Evolutionary conservation across 805 yeast genomes (phyloP).

Genomic region (Lipomyces chichibuensis): DNA sequence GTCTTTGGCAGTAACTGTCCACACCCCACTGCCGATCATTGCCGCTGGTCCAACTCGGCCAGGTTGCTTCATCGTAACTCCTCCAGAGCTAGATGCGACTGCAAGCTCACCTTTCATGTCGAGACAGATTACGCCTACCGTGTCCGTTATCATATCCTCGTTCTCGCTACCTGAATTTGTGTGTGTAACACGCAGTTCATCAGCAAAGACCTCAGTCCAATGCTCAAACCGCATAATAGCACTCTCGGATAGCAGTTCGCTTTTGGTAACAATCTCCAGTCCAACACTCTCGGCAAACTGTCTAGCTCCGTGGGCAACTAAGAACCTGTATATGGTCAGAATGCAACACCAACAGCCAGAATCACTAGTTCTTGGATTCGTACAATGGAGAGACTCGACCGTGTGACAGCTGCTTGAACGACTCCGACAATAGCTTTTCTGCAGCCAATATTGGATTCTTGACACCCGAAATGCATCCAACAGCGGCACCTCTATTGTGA

Average conservation of each 20-base stretch:
- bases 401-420: slow-evolving; percentile 18
- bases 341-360: background rate
- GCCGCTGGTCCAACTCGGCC: slow-evolving; percentile 52
- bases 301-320: slow-evolving; percentile 45
- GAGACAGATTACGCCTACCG: slow-evolving; percentile 48
- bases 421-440: slow-evolving; percentile 32
- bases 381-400: slow-evolving; percentile 36
- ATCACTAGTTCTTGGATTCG: background rate
- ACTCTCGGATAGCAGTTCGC: slow-evolving; percentile 32
- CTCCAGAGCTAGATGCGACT: slow-evolving; percentile 49
- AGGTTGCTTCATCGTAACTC: slow-evolving; percentile 43
- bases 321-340: slow-evolving; percentile 37
- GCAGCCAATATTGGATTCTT: slow-evolving; percentile 43
- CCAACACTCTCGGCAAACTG: slow-evolving; percentile 38
- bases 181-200: background rate
- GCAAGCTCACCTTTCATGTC: slow-evolving; percentile 38
- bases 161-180: background rate
- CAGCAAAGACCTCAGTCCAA: slow-evolving; percentile 31
- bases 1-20: slow-evolving; percentile 21
- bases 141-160: slow-evolving; percentile 40
- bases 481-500: slow-evolving; percentile 36
- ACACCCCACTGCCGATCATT: slow-evolving; percentile 46
- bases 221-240: slow-evolving; percentile 25
- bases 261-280: slow-evolving; percentile 15
- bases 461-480: slow-evolving; percentile 44